Evolutionary conservation across 2,329 filamentous ascomycete species (phyloP).

Genomic region (Paraphaeosphaeria minitans): DNA sequence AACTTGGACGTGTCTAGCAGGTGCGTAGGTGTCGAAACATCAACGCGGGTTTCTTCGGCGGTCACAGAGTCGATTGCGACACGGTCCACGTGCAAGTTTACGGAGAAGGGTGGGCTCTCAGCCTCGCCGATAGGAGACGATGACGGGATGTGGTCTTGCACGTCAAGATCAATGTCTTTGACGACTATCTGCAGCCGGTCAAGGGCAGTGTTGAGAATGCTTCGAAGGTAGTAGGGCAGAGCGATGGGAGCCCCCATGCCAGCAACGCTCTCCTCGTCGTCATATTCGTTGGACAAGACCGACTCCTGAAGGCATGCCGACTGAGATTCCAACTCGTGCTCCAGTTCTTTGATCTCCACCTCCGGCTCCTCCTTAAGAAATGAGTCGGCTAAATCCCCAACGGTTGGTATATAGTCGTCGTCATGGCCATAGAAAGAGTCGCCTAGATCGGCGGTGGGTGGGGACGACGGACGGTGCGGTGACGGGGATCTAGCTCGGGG

Average conservation of each 20-base stretch:
- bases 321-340: slow-evolving; percentile 69
- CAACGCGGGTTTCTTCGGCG: slow-evolving; percentile 29
- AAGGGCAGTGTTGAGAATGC: slow-evolving; percentile 74
- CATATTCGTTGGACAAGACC: slow-evolving; percentile 63
- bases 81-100: slow-evolving; percentile 68
- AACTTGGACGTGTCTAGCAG: slow-evolving; percentile 52
- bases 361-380: slow-evolving; percentile 75
- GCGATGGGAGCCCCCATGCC: slow-evolving; percentile 75
- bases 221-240: slow-evolving; percentile 71
- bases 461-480: slow-evolving; percentile 17
- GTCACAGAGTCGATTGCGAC: slow-evolving; percentile 69
- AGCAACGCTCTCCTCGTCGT: slow-evolving; percentile 63
- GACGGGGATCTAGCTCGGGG: slow-evolving; percentile 16
- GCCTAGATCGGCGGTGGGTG: slow-evolving; percentile 14
- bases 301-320: slow-evolving; percentile 67
- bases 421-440: slow-evolving; percentile 38
- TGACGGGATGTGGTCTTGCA: slow-evolving; percentile 60
- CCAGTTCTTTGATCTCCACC: slow-evolving; percentile 69
- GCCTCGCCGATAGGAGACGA: slow-evolving; percentile 59
- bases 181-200: slow-evolving; percentile 73
- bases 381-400: slow-evolving; percentile 75
- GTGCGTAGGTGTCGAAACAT: slow-evolving; percentile 23
- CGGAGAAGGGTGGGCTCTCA: slow-evolving; percentile 60
- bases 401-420: slow-evolving; percentile 63
- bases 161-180: slow-evolving; percentile 66